Conservation (phyloP, 2,329 filamentous ascomycete species). For the Calycina marina region DNA sequence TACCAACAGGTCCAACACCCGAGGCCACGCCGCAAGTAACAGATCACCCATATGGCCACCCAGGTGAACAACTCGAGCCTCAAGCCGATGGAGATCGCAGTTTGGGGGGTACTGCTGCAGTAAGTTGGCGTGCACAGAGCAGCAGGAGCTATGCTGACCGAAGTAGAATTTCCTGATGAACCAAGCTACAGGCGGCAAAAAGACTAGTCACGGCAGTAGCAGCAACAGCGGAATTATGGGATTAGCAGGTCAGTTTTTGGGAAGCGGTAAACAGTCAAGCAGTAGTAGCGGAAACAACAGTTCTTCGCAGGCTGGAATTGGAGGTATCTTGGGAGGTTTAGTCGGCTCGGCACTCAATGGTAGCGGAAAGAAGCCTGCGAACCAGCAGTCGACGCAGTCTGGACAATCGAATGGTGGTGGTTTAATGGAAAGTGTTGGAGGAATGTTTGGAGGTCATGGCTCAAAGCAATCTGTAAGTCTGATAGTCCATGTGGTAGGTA, state of each 20-base stretch:
- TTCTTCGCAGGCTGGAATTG: slow-evolving; percentile 11
- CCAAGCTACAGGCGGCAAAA: slow-evolving; percentile 23
- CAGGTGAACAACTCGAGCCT: slow-evolving; percentile 39
- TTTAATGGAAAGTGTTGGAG: slow-evolving; percentile 18
- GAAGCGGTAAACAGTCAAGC: slow-evolving; percentile 13
- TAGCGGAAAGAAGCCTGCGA: slow-evolving; percentile 25
- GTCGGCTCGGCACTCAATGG: slow-evolving; percentile 41
- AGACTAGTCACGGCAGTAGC: slow-evolving; percentile 11
- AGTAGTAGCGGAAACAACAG: slow-evolving; percentile 14
- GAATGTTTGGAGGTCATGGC: slow-evolving; percentile 18
- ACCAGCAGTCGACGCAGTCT: slow-evolving; percentile 8
- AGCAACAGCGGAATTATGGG: slow-evolving; percentile 24
- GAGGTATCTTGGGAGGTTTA: slow-evolving; percentile 25
- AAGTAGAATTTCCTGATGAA: slow-evolving; percentile 21
- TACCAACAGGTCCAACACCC: slow-evolving; percentile 45
- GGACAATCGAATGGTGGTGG: slow-evolving; percentile 17
- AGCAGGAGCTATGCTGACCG: slow-evolving; percentile 34
- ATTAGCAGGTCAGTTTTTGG: slow-evolving; percentile 25
- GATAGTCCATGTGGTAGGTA: too few relatives aligned
- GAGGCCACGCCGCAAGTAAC: slow-evolving; percentile 29
- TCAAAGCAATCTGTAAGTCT: neutral
- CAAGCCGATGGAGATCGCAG: slow-evolving; percentile 48
- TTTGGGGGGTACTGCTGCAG: slow-evolving; percentile 32
- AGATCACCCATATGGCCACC: slow-evolving; percentile 49
- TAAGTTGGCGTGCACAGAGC: slow-evolving; percentile 26